These are phyloP conservation scores for Luvunga scandens DNA, from an alignment of 345 rosid species.

Conservation along the genomic window DNA sequence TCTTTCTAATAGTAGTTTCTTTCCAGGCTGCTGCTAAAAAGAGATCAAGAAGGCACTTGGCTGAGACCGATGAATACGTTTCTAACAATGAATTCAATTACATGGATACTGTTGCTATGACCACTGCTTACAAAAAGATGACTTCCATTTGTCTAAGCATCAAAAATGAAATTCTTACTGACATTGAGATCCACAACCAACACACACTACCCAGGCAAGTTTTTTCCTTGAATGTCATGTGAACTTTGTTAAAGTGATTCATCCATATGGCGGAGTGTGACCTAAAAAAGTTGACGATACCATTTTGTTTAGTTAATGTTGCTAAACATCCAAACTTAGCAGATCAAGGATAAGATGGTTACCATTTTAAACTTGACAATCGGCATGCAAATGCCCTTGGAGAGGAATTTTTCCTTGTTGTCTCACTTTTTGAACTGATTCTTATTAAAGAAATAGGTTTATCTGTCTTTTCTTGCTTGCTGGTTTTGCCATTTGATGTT, in stretches of 20 bases:
- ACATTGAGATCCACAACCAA: conserved; percentile 90
- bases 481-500: conserved; percentile 14
- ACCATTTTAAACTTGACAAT: background rate
- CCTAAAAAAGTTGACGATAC: background rate
- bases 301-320: background rate
- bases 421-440: background rate
- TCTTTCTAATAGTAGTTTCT: conserved; percentile 5
- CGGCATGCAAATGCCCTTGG: background rate
- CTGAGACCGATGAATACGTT: conserved; percentile 93
- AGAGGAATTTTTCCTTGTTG: background rate
- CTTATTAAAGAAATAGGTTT: background rate
- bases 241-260: background rate
- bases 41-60: conserved; percentile 79
- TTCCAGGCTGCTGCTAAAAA: conserved; percentile 81
- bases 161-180: conserved; percentile 81
- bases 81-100: conserved; percentile 52
- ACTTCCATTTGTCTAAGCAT: conserved; percentile 64
- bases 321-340: background rate
- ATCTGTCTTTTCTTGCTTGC: conserved; percentile 7
- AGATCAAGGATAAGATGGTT: background rate
- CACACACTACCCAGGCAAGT: conserved; percentile 86
- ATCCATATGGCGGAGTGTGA: background rate
- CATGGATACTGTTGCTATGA: conserved; percentile 63
- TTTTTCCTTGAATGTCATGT: background rate
- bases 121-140: conserved; percentile 93